Base-by-base conservation (phyloP, 345 rosid species). In the Populus tremula region DNA sequence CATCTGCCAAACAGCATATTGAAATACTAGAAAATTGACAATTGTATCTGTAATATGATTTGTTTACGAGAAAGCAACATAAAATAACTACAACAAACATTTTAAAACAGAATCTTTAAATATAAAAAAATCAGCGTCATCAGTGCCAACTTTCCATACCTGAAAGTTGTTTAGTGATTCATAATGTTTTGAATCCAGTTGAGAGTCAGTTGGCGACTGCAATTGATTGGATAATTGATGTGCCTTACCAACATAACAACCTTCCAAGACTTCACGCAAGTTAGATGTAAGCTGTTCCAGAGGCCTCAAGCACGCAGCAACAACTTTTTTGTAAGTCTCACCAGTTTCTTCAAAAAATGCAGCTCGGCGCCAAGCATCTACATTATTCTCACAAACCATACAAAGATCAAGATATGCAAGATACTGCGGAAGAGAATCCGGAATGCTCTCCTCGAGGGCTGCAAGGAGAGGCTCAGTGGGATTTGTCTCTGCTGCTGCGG, bases 401-500 rank as follows among this genome's bases (percentile, higher is more conserved):
- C 90, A 96, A 64, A 96, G 96, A 83, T 96, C 99, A 78, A 93
- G 96, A 87, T 91, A 89, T 74, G 94, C 97, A 71, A 96, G 98
- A 86, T 85, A 91, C 69, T 88, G 96, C 79, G 84, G 84, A 71
- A 93, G 94, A 43, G 94, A 92, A 84, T 87, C 82, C 1, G 96
- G 90, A 71, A 82, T 25, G 61, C 90, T 93, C 74, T 86, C 93
- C 85, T 96, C 98, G 80, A 93, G 82, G 61, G 96, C 93, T 75
- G 88, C 91, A 78, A 96, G 93, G 72, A 96, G 95, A 75, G 94
- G 98, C 78, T 91, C 95, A 17, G 94, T 93, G 59, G 98, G 99
- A 84, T 96, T 96, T 66, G 94, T 90, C 89, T 96, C 98, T 70
- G 98, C 98, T 68, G 99, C 99, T 27, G 97, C 98, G 13, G 99